Conservation (phyloP, 768 basidiomycete genomes). For the Lanmaoa rubissima region DNA sequence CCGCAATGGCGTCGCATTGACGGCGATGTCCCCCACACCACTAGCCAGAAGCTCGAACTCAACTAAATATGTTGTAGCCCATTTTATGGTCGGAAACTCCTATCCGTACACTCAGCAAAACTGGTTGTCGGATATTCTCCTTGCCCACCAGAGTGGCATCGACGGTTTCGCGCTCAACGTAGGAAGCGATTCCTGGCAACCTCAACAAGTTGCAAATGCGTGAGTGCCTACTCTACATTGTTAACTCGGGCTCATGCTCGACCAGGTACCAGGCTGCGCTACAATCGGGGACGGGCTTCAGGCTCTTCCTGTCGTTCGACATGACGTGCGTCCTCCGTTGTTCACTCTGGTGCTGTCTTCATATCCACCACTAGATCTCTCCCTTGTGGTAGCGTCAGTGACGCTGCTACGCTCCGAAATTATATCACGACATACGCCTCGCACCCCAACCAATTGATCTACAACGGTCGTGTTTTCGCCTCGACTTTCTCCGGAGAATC, state of each 20-base stretch:
- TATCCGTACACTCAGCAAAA: slow-evolving; percentile 50
- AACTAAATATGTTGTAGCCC: slow-evolving; percentile 51
- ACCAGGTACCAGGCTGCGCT: slow-evolving; percentile 55
- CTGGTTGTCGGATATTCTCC: slow-evolving; percentile 51
- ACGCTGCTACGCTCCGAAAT: slow-evolving; percentile 50
- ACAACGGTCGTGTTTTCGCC: slow-evolving; percentile 49
- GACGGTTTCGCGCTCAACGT: slow-evolving; percentile 74
- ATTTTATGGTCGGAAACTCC: slow-evolving; percentile 64
- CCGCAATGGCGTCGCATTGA: not conserved
- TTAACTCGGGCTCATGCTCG: slow-evolving; percentile 17
- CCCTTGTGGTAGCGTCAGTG: slow-evolving; percentile 46
- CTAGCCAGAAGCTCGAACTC: slow-evolving; percentile 13
- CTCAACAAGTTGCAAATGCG: slow-evolving; percentile 59
- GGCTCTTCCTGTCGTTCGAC: slow-evolving; percentile 76
- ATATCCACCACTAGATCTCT: slow-evolving; percentile 41
- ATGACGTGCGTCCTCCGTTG: slow-evolving; percentile 54
- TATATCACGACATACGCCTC: slow-evolving; percentile 52
- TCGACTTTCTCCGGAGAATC: slow-evolving; percentile 72
- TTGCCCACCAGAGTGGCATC: slow-evolving; percentile 57
- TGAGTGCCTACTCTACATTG: slow-evolving; percentile 33
- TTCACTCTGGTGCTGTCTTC: not conserved
- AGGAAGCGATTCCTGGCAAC: slow-evolving; percentile 63
- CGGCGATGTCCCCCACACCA: not conserved
- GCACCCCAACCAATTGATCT: slow-evolving; percentile 59
- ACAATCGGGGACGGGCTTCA: slow-evolving; percentile 54